Percentiles rank a stretch among this genome's conserved stretches.
Conservation (phyloP, 2,329 filamentous ascomycete species). For the Colletotrichum godetiae region DNA sequence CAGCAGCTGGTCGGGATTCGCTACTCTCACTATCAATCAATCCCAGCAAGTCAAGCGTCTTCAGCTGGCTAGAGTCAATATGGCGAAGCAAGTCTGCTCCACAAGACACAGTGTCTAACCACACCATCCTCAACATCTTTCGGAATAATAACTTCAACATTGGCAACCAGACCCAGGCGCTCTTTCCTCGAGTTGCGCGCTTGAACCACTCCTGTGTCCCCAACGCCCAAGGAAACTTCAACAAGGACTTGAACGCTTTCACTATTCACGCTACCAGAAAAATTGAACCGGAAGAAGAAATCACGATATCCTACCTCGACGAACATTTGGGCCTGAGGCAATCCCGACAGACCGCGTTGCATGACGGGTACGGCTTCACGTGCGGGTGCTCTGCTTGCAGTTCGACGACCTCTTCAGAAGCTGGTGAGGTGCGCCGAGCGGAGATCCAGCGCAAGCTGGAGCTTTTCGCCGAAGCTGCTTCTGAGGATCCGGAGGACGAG, state of each 20-base stretch:
- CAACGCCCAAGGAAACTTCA: conserved; percentile 32
- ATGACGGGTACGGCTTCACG: conserved; percentile 16
- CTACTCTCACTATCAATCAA: conserved; percentile 24
- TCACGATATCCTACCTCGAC: conserved; percentile 33
- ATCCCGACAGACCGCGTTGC: conserved; percentile 3
- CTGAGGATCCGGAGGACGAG: conserved; percentile 3
- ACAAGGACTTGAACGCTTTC: conserved; percentile 8
- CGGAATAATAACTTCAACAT: conserved; percentile 34
- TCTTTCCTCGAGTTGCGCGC: conserved; percentile 28
- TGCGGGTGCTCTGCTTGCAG: conserved; percentile 23
- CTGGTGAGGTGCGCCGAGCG: conserved; percentile 8
- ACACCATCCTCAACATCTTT: conserved; percentile 34
- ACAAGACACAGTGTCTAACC: conserved; percentile 10
- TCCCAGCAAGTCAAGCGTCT: conserved; percentile 16
- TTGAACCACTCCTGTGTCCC: conserved; percentile 33
- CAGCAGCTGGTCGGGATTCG: not conserved
- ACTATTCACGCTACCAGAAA: conserved; percentile 28
- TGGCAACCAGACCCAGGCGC: conserved; percentile 8
- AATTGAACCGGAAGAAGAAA: conserved; percentile 22
- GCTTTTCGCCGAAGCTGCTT: conserved; percentile 4
- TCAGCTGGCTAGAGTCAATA: conserved; percentile 30
- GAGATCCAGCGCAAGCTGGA: conserved; percentile 5
- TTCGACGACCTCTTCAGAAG: not conserved
- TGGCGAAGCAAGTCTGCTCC: conserved; percentile 26
- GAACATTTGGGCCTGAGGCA: conserved; percentile 18